Evolutionary conservation across 176 grass and related monocot species (phyloP).

Genomic region (Themeda triandra): DNA sequence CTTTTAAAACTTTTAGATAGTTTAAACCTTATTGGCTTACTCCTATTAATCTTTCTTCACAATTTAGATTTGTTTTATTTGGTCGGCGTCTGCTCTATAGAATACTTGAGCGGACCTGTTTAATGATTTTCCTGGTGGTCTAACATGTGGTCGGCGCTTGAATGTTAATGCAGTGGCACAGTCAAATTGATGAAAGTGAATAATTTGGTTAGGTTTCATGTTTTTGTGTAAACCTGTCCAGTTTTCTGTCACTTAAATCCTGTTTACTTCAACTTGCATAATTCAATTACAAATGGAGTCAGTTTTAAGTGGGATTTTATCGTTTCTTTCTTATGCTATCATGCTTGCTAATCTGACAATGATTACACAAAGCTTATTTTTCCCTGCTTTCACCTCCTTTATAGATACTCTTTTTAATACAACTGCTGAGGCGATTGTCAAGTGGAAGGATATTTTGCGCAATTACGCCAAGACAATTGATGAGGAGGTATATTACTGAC

Average conservation of each 20-base stretch:
- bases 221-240: background rate
- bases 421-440: conserved; percentile 54
- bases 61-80: background rate
- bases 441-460: conserved; percentile 75
- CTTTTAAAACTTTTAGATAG: background rate
- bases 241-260: background rate
- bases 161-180: background rate
- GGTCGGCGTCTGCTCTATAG: background rate
- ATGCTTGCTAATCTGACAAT: conserved; percentile 14
- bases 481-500: conserved; percentile 66
- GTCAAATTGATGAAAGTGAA: background rate
- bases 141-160: background rate
- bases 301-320: background rate
- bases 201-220: background rate
- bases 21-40: background rate
- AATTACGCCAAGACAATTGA: conserved; percentile 82
- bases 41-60: background rate
- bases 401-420: conserved; percentile 54
- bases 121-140: background rate
- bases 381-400: background rate
- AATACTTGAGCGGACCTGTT: background rate
- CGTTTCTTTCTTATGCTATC: background rate
- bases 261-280: background rate
- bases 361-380: background rate
- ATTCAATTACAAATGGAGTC: background rate